Percentiles rank a stretch among this genome's conserved stretches.
These are phyloP conservation scores for Rosa multiflora DNA, from an alignment of 306 rosid species.

Conservation along the genomic window DNA sequence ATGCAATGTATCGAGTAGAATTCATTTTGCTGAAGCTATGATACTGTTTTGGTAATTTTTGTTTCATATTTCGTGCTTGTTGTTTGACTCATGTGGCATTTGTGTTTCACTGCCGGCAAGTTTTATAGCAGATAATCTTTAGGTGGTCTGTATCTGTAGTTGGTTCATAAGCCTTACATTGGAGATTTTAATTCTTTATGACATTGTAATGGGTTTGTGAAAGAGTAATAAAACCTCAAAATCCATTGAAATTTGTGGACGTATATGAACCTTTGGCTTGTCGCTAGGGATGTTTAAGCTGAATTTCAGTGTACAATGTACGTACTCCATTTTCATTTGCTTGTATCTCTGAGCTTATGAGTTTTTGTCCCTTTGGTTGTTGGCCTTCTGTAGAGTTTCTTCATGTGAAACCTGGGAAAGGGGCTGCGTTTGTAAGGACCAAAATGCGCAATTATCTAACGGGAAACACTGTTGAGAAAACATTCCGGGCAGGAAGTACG, in stretches of 20 bases:
- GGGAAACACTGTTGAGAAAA: constrained; percentile 86
- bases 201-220: not conserved
- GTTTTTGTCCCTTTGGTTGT: not conserved
- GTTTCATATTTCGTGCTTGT: too few species aligned
- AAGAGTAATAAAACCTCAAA: not conserved
- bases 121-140: not conserved
- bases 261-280: not conserved
- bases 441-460: constrained; percentile 77
- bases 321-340: not conserved
- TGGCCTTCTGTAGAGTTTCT: constrained; percentile 69
- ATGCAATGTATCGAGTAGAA: not conserved
- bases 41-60: not conserved
- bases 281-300: not conserved
- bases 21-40: not conserved
- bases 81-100: not conserved
- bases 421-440: constrained; percentile 97
- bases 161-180: not conserved
- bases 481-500: constrained; percentile 90
- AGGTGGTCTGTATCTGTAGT: not conserved
- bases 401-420: constrained; percentile 97
- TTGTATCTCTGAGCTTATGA: constrained; percentile 1
- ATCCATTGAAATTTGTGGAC: not conserved
- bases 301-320: not conserved
- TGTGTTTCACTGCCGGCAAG: not conserved
- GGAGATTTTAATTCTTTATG: not conserved